Percentiles rank a stretch among this genome's conserved stretches.
phyloP scores from a whole-genome alignment of 2,329 filamentous ascomycete species.

The Colletotrichum karsti region DNA sequence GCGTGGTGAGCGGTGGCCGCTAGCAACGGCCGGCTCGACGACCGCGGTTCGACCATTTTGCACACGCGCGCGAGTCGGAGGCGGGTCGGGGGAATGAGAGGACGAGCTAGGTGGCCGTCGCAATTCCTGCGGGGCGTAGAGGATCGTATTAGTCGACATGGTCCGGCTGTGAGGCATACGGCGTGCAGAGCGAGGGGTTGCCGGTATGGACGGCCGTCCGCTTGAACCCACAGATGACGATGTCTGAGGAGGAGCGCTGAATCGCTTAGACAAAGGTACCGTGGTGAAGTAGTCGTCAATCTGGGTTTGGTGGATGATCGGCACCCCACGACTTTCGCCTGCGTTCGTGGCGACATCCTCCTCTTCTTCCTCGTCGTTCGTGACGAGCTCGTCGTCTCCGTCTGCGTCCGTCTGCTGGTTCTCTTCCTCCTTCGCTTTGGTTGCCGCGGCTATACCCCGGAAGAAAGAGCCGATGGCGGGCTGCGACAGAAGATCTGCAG shows the following conservation, averaged over 20 bases:
- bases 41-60: constrained; percentile 31
- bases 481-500: constrained; percentile 66
- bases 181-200: constrained; percentile 44
- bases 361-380: constrained; percentile 78
- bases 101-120: constrained; percentile 48
- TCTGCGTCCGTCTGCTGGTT: constrained; percentile 81
- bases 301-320: constrained; percentile 24
- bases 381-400: constrained; percentile 89
- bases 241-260: constrained; percentile 35
- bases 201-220: constrained; percentile 31
- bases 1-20: constrained; percentile 56
- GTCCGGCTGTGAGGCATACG: constrained; percentile 73
- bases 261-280: constrained; percentile 55
- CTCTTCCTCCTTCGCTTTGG: constrained; percentile 42
- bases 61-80: constrained; percentile 39
- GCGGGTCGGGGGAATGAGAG: constrained; percentile 49
- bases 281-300: constrained; percentile 63
- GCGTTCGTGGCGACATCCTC: constrained; percentile 57
- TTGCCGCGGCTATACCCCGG: constrained; percentile 24
- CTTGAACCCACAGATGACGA: constrained; percentile 41
- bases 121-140: constrained; percentile 76
- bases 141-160: constrained; percentile 81
- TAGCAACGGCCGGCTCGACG: constrained; percentile 45
- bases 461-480: constrained; percentile 25
- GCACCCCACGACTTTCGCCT: constrained; percentile 39